A percentile compares a stretch with the other conserved stretches of the same genome.
These are phyloP conservation scores for Metarhizium sp. DNA, from an alignment of 2,329 filamentous ascomycete genomes.

Conservation along the genomic window DNA sequence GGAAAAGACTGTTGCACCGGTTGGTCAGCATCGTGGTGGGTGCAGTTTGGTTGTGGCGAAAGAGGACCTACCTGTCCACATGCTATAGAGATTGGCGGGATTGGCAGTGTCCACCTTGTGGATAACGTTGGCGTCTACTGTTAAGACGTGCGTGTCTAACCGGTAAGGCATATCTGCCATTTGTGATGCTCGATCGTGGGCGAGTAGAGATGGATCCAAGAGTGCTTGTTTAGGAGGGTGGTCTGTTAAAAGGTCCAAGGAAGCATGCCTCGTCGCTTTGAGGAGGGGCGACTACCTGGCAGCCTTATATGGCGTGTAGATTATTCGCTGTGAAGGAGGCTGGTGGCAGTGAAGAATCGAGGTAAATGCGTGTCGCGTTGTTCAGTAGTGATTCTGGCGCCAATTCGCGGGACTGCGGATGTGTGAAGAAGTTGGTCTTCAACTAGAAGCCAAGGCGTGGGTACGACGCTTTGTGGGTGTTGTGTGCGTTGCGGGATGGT, in stretches of 20 bases:
- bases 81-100: slow-evolving; percentile 86
- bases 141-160: slow-evolving; percentile 77
- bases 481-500: not conserved
- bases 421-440: not conserved
- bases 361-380: not conserved
- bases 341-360: not conserved
- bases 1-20: slow-evolving; percentile 61
- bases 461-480: not conserved
- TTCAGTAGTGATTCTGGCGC: not conserved
- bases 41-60: not conserved
- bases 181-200: slow-evolving; percentile 24
- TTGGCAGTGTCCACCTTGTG: slow-evolving; percentile 92
- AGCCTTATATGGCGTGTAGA: not conserved
- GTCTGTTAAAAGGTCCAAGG: no score
- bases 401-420: not conserved
- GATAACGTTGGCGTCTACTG: slow-evolving; percentile 84
- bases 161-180: slow-evolving; percentile 64
- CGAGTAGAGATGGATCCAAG: slow-evolving; percentile 18
- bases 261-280: not conserved
- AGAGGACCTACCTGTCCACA: slow-evolving; percentile 78
- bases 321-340: not conserved
- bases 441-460: not conserved
- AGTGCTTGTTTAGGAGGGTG: no score
- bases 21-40: slow-evolving; percentile 21
- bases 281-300: not conserved